A percentile compares a stretch with the other conserved stretches of the same genome.
Conservation (phyloP, 1,284 basidiomycete species). For the Cryptococcus hybrid region DNA sequence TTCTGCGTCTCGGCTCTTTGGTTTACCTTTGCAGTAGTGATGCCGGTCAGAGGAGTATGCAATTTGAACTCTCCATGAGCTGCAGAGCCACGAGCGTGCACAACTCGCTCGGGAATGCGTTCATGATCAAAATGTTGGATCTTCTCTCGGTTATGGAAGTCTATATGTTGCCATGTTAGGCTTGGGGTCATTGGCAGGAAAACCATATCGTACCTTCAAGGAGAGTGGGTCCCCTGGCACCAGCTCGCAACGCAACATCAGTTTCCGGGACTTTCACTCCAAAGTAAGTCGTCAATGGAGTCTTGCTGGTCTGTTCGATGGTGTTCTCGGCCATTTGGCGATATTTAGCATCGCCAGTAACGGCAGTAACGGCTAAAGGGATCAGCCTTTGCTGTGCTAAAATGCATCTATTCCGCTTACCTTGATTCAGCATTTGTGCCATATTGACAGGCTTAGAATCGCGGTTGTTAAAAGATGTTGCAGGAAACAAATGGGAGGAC, state of each 20-base stretch:
- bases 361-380: conserved; percentile 22
- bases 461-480: too few relatives aligned
- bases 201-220: conserved; percentile 22
- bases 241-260: conserved; percentile 43
- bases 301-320: conserved; percentile 24
- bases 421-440: too few relatives aligned
- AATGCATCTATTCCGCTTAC: too few relatives aligned
- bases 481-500: too few relatives aligned
- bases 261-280: conserved; percentile 44
- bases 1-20: too few relatives aligned
- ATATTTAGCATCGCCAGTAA: conserved; percentile 41
- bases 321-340: conserved; percentile 37
- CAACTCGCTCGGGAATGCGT: conserved; percentile 70
- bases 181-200: too few relatives aligned
- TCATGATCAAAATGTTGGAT: conserved; percentile 77
- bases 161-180: conserved; percentile 6
- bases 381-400: too few relatives aligned
- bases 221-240: conserved; percentile 44
- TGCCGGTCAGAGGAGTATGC: conserved; percentile 56
- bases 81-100: conserved; percentile 73
- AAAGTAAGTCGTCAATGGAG: conserved; percentile 43
- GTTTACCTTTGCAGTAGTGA: conserved; percentile 36
- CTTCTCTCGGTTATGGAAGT: conserved; percentile 52
- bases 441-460: too few relatives aligned
- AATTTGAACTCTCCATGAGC: conserved; percentile 79